phyloP scores from a whole-genome alignment of 1,139 yeast species.

The Kluyveromyces sp. region DNA sequence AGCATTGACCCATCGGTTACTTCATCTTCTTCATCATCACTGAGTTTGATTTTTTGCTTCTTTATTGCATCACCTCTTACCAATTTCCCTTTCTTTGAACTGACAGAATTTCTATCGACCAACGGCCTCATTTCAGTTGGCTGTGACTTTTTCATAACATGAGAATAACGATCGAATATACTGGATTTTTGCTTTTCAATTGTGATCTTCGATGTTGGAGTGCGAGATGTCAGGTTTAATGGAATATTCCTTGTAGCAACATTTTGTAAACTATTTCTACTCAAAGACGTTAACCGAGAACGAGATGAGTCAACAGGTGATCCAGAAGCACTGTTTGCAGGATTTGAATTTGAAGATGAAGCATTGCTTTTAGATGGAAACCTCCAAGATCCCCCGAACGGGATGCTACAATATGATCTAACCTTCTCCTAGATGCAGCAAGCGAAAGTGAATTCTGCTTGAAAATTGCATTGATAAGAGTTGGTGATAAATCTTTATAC shows the following conservation, averaged over 20 bases:
- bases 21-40: slow-evolving; percentile 24
- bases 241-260: slow-evolving; percentile 1
- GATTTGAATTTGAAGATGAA: no score
- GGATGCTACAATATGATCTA: slow-evolving; percentile 30
- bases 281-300: background rate
- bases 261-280: slow-evolving; percentile 1
- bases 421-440: slow-evolving; percentile 45
- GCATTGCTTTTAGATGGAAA: background rate
- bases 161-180: slow-evolving; percentile 34
- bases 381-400: slow-evolving; percentile 23
- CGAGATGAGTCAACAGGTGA: background rate
- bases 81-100: slow-evolving; percentile 23
- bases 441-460: slow-evolving; percentile 52
- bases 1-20: slow-evolving; percentile 33
- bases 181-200: slow-evolving; percentile 46
- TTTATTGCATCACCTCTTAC: slow-evolving; percentile 23
- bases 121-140: background rate
- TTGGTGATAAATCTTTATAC: slow-evolving; percentile 43
- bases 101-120: slow-evolving; percentile 7
- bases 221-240: slow-evolving; percentile 7
- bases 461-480: slow-evolving; percentile 53
- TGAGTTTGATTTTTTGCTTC: slow-evolving; percentile 9
- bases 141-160: slow-evolving; percentile 18
- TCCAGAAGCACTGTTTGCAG: background rate
- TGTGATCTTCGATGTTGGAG: slow-evolving; percentile 49